Base-by-base conservation (phyloP, 1,284 basidiomycete species). In the Cutaneotrichosporon sp. region DNA sequence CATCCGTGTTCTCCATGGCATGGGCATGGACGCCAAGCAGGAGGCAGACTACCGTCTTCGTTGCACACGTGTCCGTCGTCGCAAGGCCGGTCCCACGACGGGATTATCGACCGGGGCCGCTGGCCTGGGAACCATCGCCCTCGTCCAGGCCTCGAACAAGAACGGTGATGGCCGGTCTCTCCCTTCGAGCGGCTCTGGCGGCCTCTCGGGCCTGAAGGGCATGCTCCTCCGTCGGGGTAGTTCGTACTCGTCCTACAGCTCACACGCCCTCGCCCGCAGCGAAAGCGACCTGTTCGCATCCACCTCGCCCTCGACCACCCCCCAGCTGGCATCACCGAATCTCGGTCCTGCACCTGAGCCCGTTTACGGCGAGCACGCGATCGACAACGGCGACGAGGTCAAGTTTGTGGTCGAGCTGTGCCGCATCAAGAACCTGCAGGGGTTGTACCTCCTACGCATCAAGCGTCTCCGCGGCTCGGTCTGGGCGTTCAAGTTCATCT, bases 401-500 rank as follows among this genome's bases (percentile, higher is more conserved):
- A 87, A 91, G 69, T 97, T 97, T 83, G 90, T 87, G 21, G 89
- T 96, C 63, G 94, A 97, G 83, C 81, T 97, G 67, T 96, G 92
- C 56, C 84, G 89, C 69, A 85, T 97, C 74, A 90, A 91, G 78
- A 87, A 92, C 66, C 83, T 97, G 74, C 90, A 89, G 70, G 90
- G 91, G 72, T 90, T 91, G 51, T 92, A 90, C 77, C 89, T 89
- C 77, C 83, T 97, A 71, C 93, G 95, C 82, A 89, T 97, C 78
- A 87, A 94, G 71, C 83, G 94, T 67, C 79, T 96, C 75, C 93
- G 94, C 80, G 94, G 94, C n/a, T 90, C 91, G 74, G 83, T 95
- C 71, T 87, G 91, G 83, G 92, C 90, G 79, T 97, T 94, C 83
- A 94, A 94, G 82, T 94, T 90, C 79, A 84, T 97, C 79, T 96